phyloP scores from a whole-genome alignment of 225 moss, liverwort and hornwort species.

The Asterella californica region DNA sequence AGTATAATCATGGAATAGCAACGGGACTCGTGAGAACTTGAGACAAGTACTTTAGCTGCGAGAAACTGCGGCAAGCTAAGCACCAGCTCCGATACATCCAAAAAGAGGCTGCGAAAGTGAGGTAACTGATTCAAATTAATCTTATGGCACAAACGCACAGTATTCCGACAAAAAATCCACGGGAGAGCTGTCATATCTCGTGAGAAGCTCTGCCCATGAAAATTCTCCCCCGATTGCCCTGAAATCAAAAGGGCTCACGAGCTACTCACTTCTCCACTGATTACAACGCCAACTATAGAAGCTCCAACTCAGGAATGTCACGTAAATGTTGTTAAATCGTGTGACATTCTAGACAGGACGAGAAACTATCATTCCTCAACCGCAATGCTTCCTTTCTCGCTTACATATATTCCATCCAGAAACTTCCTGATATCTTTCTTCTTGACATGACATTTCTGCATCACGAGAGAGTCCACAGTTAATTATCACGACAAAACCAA shows the following conservation, averaged over 20 bases:
- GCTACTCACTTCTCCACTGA: slow-evolving; percentile 6
- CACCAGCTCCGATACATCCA: not conserved
- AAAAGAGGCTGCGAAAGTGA: not conserved
- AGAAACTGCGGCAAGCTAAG: too few species aligned
- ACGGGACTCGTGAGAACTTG: too few species aligned
- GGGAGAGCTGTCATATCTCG: not conserved
- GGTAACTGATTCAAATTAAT: not conserved
- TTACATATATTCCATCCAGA: slow-evolving; percentile 66
- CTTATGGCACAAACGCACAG: not conserved
- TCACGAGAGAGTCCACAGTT: not conserved
- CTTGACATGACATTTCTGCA: slow-evolving; percentile 80
- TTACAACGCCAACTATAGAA: not conserved
- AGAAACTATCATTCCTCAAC: slow-evolving; percentile 28
- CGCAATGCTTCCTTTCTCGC: slow-evolving; percentile 65
- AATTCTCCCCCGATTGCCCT: not conserved
- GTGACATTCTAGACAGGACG: not conserved
- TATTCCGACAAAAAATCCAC: not conserved
- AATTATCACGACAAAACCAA: not conserved
- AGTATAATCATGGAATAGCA: too few species aligned
- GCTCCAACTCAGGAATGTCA: not conserved
- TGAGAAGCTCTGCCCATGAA: not conserved
- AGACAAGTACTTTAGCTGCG: too few species aligned
- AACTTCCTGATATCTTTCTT: slow-evolving; percentile 77
- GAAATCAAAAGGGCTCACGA: not conserved
- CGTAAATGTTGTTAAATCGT: too few species aligned